Percentiles rank a stretch among this genome's conserved stretches.
These are phyloP conservation scores for Kurtzmaniella cleridarum DNA, from an alignment of 805 yeast genomes.

Conservation along the genomic window DNA sequence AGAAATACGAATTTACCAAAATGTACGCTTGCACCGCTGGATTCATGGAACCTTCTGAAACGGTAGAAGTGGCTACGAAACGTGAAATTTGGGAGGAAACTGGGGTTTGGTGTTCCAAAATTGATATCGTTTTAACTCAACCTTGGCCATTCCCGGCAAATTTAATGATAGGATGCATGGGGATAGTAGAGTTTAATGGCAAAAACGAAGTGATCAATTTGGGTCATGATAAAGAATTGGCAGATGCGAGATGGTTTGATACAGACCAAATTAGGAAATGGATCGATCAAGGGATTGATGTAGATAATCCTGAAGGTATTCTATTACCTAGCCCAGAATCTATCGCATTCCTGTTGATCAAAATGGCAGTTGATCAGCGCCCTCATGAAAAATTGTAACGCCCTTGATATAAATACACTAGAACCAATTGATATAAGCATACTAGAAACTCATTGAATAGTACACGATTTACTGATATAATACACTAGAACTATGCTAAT, in stretches of 20 bases:
- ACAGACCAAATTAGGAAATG: constrained; percentile 44
- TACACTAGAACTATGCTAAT: no score
- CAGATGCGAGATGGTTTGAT: constrained; percentile 84
- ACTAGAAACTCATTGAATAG: no score
- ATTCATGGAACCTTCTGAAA: constrained; percentile 92
- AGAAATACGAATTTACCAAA: constrained; percentile 45
- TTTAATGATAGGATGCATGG: constrained; percentile 90
- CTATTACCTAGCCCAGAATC: constrained; percentile 39
- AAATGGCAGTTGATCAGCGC: constrained; percentile 28
- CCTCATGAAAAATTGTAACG: not conserved
- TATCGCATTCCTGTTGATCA: constrained; percentile 41
- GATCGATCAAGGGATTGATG: constrained; percentile 15
- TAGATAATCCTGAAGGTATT: constrained; percentile 31
- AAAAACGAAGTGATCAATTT: constrained; percentile 59
- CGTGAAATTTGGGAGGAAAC: constrained; percentile 96
- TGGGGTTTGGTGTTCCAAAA: constrained; percentile 61
- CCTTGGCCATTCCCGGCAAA: constrained; percentile 98
- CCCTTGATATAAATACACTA: no score
- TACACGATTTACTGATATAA: no score
- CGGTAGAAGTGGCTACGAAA: constrained; percentile 79
- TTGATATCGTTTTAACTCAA: constrained; percentile 67
- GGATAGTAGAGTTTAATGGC: constrained; percentile 65
- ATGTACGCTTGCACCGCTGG: constrained; percentile 91
- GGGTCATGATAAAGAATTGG: constrained; percentile 80
- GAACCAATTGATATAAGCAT: no score